Base-by-base conservation (phyloP, 768 basidiomycete genomes). In the Trametes cubensis region DNA sequence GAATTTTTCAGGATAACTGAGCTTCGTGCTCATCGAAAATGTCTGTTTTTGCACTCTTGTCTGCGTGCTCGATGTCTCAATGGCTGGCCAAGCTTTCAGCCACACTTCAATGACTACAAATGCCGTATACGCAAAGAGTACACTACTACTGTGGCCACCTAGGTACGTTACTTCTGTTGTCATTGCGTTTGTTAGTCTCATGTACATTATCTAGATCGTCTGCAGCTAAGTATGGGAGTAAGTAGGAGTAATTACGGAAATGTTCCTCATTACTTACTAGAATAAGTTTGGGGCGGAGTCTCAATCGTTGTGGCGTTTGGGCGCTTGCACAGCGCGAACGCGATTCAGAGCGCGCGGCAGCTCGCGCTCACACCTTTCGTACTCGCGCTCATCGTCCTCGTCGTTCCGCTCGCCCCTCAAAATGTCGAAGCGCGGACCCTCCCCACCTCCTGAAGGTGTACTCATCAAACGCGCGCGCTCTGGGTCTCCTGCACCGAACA, bases 381-480 rank as follows among this genome's bases (percentile, higher is more conserved):
- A 25, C 40, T 55, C 54, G 42, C 56, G 57, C 39, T 54, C 62
- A 26, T 58, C 52, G 51, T 62, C 55, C 4, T 44, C 25, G 50
- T 45, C 50, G 26, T 45, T 50, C 30, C 34, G 40, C 51, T 55
- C 58, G 17, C 41, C 18, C 21, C 25, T 6, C 47, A 55, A 45
- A 28, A 90, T 92, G 90, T 89, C 89, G 40, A 92, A 92, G 81
- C 81, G 89, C 70, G 76, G 80, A 51, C 78, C 78, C 46, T 87
- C 88, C 6, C 85, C 88, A 47, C 80, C 85, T 4, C 68, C 77
- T 42, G 73, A 73, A 28, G 83, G 84, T 18, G 77, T 79, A 1
- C 78, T 91, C 61, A 79, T 90, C 25, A 92, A 92, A 75, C 79
- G 87, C 38, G 76, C 78, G 13, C 73, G 87, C 73, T 71, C 84